These are phyloP conservation scores for Forsythia suspensa DNA, from an alignment of 257 asterid species.

Conservation along the genomic window DNA sequence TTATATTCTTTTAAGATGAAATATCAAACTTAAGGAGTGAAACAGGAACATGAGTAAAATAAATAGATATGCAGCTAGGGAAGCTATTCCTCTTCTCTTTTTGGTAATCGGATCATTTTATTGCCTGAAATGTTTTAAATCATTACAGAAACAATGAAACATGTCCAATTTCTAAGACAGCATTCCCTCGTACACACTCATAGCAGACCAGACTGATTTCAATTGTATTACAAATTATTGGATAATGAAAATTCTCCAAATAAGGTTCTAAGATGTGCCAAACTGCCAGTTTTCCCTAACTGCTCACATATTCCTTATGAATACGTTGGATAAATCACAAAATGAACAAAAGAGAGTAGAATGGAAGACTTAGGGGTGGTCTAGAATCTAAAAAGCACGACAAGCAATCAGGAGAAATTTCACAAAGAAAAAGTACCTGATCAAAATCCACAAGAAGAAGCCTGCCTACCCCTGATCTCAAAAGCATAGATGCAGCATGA, in stretches of 20 bases:
- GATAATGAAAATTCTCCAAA: neutral
- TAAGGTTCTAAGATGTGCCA: neutral
- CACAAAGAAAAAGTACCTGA: constrained; percentile 52
- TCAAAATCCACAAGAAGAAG: constrained; percentile 96
- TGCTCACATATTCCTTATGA: constrained; percentile 2
- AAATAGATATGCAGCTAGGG: neutral
- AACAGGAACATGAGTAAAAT: neutral
- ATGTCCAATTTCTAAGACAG: neutral
- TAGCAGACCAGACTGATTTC: neutral
- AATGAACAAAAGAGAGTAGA: constrained; percentile 6
- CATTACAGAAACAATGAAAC: neutral
- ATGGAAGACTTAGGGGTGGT: neutral
- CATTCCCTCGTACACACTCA: neutral
- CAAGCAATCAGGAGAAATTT: constrained; percentile 5
- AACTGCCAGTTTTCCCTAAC: neutral
- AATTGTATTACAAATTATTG: neutral
- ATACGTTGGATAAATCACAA: neutral
- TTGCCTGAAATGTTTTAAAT: neutral
- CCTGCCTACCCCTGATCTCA: constrained; percentile 90
- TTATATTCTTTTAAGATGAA: neutral
- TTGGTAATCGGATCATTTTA: neutral
- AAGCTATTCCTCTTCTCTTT: neutral
- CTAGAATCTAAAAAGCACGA: neutral
- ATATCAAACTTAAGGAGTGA: neutral
- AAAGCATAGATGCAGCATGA: constrained; percentile 98